Evolutionary conservation across 2,329 filamentous ascomycete species (phyloP), one percentile per base, ranked within the genome.

Genomic region (Neurospora crassa): DNA sequence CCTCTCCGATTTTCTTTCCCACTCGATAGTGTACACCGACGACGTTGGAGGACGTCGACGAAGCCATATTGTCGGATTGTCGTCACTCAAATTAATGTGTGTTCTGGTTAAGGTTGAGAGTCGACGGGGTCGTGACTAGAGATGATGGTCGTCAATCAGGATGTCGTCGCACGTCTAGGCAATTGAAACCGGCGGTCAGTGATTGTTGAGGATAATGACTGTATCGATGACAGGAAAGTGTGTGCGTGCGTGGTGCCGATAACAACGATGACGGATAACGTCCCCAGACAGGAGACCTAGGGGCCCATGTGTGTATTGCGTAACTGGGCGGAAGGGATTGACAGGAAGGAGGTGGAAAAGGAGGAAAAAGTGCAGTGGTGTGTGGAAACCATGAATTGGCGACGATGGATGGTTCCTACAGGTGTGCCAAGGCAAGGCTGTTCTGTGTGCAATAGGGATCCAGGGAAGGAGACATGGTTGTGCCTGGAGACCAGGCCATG

Each of bases 1-100:
- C 95, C 88, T 98, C 96, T 81, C 96, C 96, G 78, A 99, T 98
- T 86, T 99, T 99, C 89, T 98, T 98, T 78, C 96, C 96, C 76
- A 99, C 96, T 76, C 96, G 89, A 83, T 99, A 99, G 85, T 99
- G 96, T 76, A 99, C 96, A 80, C 96, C 96, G 79, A 98, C 96
- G 77, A 99, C 96, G 83, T 98, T 98, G 74, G 94, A 97, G 74
- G 93, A 96, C 53, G 53, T 63, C 73, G 92, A 93, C 75, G 92
- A 94, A 72, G 93, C 90, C 93, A 96, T 96, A 80, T 78, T 80
- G 80, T 69, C 47, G 20, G 47, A 41, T 47, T 37, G 43, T 71
- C 37, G 20, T 43, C 43, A 40, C 29, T 47, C 43, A 20, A 16
- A 63, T 34, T 63, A 63, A 37, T 16, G 53, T 63, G 29, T 63